Base-by-base conservation (phyloP, 1,284 basidiomycete genomes). In the Boletellus deceptivus region DNA sequence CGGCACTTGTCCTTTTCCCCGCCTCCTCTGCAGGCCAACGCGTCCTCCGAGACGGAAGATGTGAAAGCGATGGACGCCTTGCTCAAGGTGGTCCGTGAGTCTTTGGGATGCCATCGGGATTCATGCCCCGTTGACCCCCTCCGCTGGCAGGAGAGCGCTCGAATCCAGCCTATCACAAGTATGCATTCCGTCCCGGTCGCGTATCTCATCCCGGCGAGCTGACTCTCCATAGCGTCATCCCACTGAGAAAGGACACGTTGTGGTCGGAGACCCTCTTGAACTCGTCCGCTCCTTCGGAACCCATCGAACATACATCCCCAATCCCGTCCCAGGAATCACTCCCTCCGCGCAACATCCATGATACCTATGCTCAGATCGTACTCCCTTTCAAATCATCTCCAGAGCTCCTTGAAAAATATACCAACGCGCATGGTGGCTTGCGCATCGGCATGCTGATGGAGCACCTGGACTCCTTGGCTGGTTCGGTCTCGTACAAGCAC, bases 401-500 rank as follows among this genome's bases (percentile, higher is more conserved):
- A 0, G 67, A 77, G 46, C 66, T 85, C 14, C 71, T 86, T 24
- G 86, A 88, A 57, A 74, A 79, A 55, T 86, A 87, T 59, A 84
- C 79, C 4, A 88, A 87, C 59, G 83, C 84, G 0, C 75, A 76
- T 24, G 86, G 86, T 16, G 83, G 84, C 6, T 48, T 88, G 56
- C 75, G 84, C 27, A 85, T 75, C 1, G 85, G 86, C 46, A 86
- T 84, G 77, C 68, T 87, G 25, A 83, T 87, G 79, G 83, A 87
- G 62, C 82, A 91, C 62, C 75, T 92, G 39, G 90, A 93, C 64
- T 89, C 87, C 6, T 74, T 92, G 16, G 89, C 90, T 2, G 90
- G 89, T 11, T 88, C 86, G 3, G 89, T 92, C 54, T 78, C 87
- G 2, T 92, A 91, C 70, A 86, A 89, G 60, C 88, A 91, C 68